phyloP scores from a whole-genome alignment of 768 basidiomycete species.

The Rubroboletus satanas region DNA sequence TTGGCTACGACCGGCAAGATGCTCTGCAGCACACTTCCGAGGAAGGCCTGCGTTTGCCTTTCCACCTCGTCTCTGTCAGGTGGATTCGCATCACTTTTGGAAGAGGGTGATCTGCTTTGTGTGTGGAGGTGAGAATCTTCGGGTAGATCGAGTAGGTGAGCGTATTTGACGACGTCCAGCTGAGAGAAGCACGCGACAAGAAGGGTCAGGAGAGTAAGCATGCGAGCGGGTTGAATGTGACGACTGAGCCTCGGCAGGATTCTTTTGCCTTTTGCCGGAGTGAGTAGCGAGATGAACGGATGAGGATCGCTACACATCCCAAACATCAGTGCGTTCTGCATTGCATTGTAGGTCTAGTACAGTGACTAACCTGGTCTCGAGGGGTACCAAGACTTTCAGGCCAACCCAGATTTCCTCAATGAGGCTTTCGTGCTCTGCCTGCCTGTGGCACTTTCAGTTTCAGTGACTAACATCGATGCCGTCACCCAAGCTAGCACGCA shows the following conservation, averaged over 20 bases:
- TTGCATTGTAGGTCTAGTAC: neutral
- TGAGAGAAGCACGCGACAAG: conserved; percentile 93
- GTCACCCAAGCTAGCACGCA: conserved; percentile 24
- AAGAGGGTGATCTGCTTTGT: conserved; percentile 18
- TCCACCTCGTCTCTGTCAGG: conserved; percentile 67
- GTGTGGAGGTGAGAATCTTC: conserved; percentile 47
- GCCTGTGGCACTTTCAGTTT: conserved; percentile 39
- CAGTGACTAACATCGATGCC: neutral
- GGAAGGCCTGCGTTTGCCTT: conserved; percentile 85
- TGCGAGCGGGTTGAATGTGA: conserved; percentile 71
- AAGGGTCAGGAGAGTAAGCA: conserved; percentile 85
- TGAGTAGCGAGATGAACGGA: conserved; percentile 91
- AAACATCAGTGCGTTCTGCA: neutral
- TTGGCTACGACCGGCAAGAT: conserved; percentile 78
- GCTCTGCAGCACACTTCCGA: conserved; percentile 81
- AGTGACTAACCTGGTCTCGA: conserved; percentile 77
- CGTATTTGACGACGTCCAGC: conserved; percentile 83
- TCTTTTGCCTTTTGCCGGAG: conserved; percentile 88
- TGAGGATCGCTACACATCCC: conserved; percentile 71
- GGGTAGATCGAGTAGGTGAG: conserved; percentile 63
- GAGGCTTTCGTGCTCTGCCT: conserved; percentile 50
- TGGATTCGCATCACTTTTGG: conserved; percentile 10
- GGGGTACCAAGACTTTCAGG: conserved; percentile 81
- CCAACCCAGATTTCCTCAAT: conserved; percentile 77
- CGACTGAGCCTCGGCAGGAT: conserved; percentile 86